These are phyloP conservation scores for Pulveroboletus ravenelii DNA, from an alignment of 768 basidiomycete species.

Conservation along the genomic window DNA sequence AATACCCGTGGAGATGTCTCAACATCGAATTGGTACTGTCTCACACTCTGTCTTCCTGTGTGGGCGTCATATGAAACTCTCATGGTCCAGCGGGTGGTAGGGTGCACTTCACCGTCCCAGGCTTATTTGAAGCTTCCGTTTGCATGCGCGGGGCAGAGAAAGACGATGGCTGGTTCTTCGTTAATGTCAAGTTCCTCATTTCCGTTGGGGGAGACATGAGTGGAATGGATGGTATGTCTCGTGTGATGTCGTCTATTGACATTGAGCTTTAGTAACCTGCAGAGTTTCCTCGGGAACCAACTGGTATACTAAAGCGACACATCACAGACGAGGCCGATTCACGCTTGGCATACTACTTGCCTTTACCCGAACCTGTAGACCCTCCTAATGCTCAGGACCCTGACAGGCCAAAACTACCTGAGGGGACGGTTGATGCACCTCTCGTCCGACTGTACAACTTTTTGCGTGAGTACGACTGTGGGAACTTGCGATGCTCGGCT, in stretches of 20 bases:
- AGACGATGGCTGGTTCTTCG: conserved; percentile 83
- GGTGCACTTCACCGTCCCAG: conserved; percentile 67
- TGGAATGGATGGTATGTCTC: conserved; percentile 55
- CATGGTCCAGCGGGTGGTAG: conserved; percentile 62
- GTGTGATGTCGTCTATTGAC: background rate
- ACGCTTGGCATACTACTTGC: conserved; percentile 61
- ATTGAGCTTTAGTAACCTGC: background rate
- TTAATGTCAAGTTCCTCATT: conserved; percentile 70
- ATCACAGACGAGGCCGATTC: conserved; percentile 71
- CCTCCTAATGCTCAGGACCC: conserved; percentile 40
- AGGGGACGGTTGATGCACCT: conserved; percentile 71
- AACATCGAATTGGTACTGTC: conserved; percentile 57
- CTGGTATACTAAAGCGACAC: conserved; percentile 56
- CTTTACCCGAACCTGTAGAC: conserved; percentile 38
- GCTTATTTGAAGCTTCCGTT: conserved; percentile 69
- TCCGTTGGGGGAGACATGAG: conserved; percentile 70
- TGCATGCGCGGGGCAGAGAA: conserved; percentile 67
- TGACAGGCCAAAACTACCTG: conserved; percentile 46
- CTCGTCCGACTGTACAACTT: conserved; percentile 85
- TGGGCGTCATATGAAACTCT: conserved; percentile 13
- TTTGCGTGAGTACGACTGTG: conserved; percentile 58
- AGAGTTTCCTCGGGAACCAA: conserved; percentile 75
- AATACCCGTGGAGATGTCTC: conserved; percentile 77
- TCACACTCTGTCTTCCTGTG: conserved; percentile 12
- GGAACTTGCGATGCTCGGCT: background rate